Percentiles rank a stretch among this genome's conserved stretches.
Evolutionary conservation across 75 land plant species (phyloP).

Genomic region (Selaginella tamariscina): DNA sequence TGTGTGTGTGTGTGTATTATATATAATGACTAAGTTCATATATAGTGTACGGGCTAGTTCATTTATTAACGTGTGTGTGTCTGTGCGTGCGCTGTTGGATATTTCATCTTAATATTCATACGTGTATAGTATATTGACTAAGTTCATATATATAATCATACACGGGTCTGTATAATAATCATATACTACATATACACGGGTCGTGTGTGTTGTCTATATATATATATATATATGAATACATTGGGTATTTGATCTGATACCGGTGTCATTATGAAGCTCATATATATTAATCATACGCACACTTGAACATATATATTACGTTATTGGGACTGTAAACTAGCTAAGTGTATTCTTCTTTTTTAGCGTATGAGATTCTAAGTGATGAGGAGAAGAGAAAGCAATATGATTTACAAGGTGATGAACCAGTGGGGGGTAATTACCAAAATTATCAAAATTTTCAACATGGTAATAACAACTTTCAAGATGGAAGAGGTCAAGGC

Average conservation of each 20-base stretch:
- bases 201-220: no score
- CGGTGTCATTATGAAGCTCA: background rate
- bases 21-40: background rate
- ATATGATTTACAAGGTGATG: conserved; percentile 89
- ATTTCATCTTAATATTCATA: background rate
- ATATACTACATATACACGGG: background rate
- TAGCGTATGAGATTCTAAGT: conserved; percentile 89
- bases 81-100: background rate
- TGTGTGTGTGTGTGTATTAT: background rate
- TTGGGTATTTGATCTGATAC: background rate
- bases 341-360: conserved; percentile 3
- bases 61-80: background rate
- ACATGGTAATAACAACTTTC: background rate
- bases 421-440: conserved; percentile 12
- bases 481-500: background rate
- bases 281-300: background rate
- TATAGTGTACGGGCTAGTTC: background rate
- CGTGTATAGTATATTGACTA: no score
- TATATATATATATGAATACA: background rate
- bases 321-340: background rate
- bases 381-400: conserved; percentile 90
- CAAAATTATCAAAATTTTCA: background rate
- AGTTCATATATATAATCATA: no score
- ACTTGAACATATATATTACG: background rate
- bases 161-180: background rate